Evolutionary conservation across 2,329 filamentous ascomycete genomes (phyloP), one percentile per base, ranked within the genome.

Genomic region (Exophiala calicioides): DNA sequence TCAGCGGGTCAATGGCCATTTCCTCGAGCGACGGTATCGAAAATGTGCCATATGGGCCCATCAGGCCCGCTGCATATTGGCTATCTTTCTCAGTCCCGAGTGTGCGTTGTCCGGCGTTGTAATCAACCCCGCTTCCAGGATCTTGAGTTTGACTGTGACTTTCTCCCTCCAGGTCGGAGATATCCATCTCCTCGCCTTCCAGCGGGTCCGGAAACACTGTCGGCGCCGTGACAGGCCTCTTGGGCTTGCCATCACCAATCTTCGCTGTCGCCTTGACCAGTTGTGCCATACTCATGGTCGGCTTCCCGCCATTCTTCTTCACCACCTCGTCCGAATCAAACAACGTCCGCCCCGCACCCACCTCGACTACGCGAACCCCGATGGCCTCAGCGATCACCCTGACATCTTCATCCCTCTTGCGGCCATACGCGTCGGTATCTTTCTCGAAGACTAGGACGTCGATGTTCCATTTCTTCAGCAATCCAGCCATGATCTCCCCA

Each of bases 371-470:
- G 58, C 85, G 62, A 1, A 90, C 82, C 1, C 85, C 85, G 0
- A 82, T 81, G 34, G 79, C 68, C 55, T 76, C 69, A 3, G 85
- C 85, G n/a, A 82, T 66, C 12, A 73, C 65, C 24, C 74, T 66
- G 8, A 90, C 75, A 13, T 70, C 67, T 1, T 71, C 72, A 64
- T 90, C 86, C 38, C 86, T 69, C 30, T 81, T 76, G 12, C 78
- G 74, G 3, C 74, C 85, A 66, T 90, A 90, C 0, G 82, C 74
- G 68, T 90, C 86, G 0, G 85, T 88, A 58, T 90, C 86, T 59
- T 84, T 86, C 62, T 90, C 86, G 58, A 89, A 90, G 0, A 89
- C 85, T 4, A 90, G 67, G 65, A 90, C 86, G 0, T 85, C 86
- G 19, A 88, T 80, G 1, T 78, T 76, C 86, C 86, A 90, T 13